phyloP scores from a whole-genome alignment of 495 filamentous ascomycete species.

The Aspergillus olivimuriae region DNA sequence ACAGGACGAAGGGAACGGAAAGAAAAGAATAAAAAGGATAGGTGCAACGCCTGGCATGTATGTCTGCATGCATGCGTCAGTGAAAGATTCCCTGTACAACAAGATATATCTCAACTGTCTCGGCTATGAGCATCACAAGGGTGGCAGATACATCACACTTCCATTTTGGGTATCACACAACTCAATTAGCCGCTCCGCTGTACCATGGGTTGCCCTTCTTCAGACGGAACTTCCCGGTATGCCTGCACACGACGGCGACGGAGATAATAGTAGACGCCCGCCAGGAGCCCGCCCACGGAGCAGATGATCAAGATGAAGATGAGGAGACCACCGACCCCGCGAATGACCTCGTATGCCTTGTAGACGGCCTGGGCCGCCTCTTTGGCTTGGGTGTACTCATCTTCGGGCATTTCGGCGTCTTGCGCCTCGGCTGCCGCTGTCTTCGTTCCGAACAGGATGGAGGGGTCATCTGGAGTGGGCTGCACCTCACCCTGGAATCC shows the following conservation, averaged over 20 bases:
- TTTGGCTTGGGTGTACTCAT: constrained; percentile 22
- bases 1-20: background rate
- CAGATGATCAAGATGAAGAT: constrained; percentile 26
- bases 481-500: constrained; percentile 22
- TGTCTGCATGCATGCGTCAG: background rate
- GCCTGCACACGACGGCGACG: constrained; percentile 20
- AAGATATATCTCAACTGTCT: too few relatives aligned
- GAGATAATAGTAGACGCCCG: constrained; percentile 18
- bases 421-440: constrained; percentile 10
- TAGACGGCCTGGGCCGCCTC: constrained; percentile 27
- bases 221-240: constrained; percentile 29
- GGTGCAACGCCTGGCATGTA: background rate
- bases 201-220: constrained; percentile 25
- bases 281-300: constrained; percentile 22
- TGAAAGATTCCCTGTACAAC: background rate
- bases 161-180: background rate
- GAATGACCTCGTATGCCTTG: constrained; percentile 32
- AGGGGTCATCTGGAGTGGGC: constrained; percentile 29
- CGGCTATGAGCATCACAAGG: too few relatives aligned
- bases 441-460: constrained; percentile 18
- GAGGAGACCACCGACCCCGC: constrained; percentile 26
- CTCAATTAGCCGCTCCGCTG: constrained; percentile 5
- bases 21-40: background rate
- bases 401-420: constrained; percentile 9
- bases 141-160: too few relatives aligned